phyloP scores from a whole-genome alignment of 352 stramenopile species.

The Phytophthora brassicae region DNA sequence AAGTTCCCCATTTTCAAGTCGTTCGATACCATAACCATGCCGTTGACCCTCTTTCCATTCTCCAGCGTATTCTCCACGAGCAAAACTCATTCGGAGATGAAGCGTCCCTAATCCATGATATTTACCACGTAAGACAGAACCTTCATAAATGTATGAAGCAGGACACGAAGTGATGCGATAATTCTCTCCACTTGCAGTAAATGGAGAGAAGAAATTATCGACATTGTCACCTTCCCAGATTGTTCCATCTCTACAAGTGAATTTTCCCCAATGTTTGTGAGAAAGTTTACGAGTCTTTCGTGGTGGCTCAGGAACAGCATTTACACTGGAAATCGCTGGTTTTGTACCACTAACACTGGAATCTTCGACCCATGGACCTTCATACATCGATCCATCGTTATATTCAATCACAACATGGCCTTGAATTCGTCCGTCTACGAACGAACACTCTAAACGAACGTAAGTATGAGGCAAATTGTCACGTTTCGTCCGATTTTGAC shows the following conservation, averaged over 20 bases:
- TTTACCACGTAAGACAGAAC: slow-evolving; percentile 52
- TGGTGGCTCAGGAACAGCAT: slow-evolving; percentile 31
- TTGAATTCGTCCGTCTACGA: slow-evolving; percentile 66
- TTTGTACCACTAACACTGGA: slow-evolving; percentile 43
- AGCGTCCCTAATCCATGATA: slow-evolving; percentile 77
- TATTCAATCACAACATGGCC: slow-evolving; percentile 70
- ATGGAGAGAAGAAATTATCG: slow-evolving; percentile 84
- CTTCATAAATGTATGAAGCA: slow-evolving; percentile 54
- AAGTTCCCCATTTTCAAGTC: slow-evolving; percentile 69
- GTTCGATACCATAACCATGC: slow-evolving; percentile 81
- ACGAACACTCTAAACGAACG: slow-evolving; percentile 69
- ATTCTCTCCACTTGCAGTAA: slow-evolving; percentile 54
- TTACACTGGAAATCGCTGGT: slow-evolving; percentile 31
- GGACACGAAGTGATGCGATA: slow-evolving; percentile 58
- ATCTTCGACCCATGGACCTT: slow-evolving; percentile 81
- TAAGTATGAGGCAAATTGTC: slow-evolving; percentile 78
- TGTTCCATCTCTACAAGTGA: slow-evolving; percentile 67
- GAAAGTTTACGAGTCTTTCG: slow-evolving; percentile 48
- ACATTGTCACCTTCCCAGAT: slow-evolving; percentile 77
- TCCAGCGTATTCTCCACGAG: slow-evolving; percentile 77
- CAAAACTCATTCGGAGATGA: slow-evolving; percentile 56
- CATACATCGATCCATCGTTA: slow-evolving; percentile 78
- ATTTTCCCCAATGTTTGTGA: slow-evolving; percentile 69
- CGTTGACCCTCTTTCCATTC: slow-evolving; percentile 82
- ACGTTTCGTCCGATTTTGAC: too few relatives aligned